These are phyloP conservation scores for Ganoderma lucidum DNA, from an alignment of 1,284 basidiomycete species.

Conservation along the genomic window DNA sequence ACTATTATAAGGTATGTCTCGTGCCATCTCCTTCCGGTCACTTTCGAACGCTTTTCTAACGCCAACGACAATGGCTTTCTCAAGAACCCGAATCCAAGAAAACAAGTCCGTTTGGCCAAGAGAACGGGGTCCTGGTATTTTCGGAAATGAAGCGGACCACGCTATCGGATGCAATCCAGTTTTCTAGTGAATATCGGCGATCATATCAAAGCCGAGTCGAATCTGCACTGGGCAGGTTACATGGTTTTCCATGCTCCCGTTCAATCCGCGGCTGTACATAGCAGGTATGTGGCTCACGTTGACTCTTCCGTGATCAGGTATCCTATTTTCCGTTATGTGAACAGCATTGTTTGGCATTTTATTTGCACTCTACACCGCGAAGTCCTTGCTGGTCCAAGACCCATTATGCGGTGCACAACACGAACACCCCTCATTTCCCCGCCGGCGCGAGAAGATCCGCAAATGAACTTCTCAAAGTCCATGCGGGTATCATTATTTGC, in stretches of 20 bases:
- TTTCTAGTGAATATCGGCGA: constrained; percentile 55
- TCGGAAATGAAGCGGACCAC: constrained; percentile 44
- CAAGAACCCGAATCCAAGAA: neutral
- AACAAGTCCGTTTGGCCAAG: neutral
- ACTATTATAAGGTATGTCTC: neutral
- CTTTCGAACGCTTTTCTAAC: neutral
- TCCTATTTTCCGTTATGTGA: constrained; percentile 60
- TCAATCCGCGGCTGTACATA: constrained; percentile 56
- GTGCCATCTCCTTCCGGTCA: neutral
- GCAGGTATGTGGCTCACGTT: constrained; percentile 48
- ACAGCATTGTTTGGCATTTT: constrained; percentile 62
- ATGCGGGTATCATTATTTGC: constrained; percentile 61
- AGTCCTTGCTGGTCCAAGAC: constrained; percentile 63
- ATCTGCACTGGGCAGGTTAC: neutral
- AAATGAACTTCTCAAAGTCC: constrained; percentile 44
- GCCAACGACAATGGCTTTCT: neutral
- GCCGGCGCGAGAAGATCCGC: neutral
- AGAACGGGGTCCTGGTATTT: constrained; percentile 39
- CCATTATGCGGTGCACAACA: constrained; percentile 62
- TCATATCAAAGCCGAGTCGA: neutral
- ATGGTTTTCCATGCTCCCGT: constrained; percentile 39
- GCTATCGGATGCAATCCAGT: constrained; percentile 46
- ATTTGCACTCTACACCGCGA: constrained; percentile 60
- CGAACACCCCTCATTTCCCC: constrained; percentile 42
- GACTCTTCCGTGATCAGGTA: constrained; percentile 39